These are phyloP conservation scores for Candida stauntonica DNA, from an alignment of 805 yeast species.

Conservation along the genomic window DNA sequence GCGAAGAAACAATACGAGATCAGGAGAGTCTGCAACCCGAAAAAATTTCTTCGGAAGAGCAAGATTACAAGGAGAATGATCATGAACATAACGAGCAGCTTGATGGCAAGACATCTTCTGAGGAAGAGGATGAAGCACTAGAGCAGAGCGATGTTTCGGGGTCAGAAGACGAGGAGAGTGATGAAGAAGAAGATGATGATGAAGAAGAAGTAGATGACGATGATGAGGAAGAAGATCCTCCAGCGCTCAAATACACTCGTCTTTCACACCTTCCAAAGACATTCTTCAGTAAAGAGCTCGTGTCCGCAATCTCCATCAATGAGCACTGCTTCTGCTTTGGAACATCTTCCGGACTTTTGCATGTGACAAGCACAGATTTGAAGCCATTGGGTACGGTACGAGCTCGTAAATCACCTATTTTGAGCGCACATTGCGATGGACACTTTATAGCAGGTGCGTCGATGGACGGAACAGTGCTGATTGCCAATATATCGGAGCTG, in stretches of 20 bases:
- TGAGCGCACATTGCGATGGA: slow-evolving; percentile 67
- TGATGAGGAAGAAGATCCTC: slow-evolving; percentile 58
- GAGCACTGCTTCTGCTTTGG: slow-evolving; percentile 71
- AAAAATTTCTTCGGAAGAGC: neutral
- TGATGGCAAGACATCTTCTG: slow-evolving; percentile 8
- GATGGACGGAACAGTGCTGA: slow-evolving; percentile 88
- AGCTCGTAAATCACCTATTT: slow-evolving; percentile 80
- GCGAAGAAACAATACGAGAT: neutral
- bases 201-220: too few species aligned
- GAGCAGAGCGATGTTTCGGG: neutral
- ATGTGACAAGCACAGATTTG: slow-evolving; percentile 58
- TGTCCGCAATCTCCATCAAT: slow-evolving; percentile 63
- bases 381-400: slow-evolving; percentile 64
- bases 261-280: slow-evolving; percentile 61
- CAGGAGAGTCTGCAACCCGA: neutral
- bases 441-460: slow-evolving; percentile 79
- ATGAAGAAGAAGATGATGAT: slow-evolving; percentile 18
- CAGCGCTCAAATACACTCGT: slow-evolving; percentile 70
- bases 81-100: slow-evolving; percentile 7
- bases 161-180: slow-evolving; percentile 8
- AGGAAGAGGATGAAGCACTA: neutral
- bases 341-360: slow-evolving; percentile 82
- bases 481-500: slow-evolving; percentile 51
- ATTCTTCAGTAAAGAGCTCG: slow-evolving; percentile 71
- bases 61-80: neutral